These are phyloP conservation scores for Coniella vitis DNA, from an alignment of 2,329 filamentous ascomycete species.

Conservation along the genomic window DNA sequence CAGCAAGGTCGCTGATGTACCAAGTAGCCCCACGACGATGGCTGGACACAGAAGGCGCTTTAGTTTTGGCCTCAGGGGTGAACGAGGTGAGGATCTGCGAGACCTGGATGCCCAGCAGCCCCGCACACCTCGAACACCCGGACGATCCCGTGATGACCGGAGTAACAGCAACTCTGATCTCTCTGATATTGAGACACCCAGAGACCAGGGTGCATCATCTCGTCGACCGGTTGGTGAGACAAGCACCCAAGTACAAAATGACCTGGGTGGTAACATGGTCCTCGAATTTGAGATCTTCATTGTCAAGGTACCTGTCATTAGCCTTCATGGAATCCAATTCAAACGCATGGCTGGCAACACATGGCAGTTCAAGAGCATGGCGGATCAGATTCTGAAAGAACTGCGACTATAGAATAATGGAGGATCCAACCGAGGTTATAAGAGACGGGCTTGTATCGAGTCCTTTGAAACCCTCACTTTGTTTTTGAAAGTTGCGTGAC, in stretches of 20 bases:
- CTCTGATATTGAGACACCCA: constrained; percentile 60
- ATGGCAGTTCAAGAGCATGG: constrained; percentile 99
- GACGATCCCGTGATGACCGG: constrained; percentile 47
- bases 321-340: constrained; percentile 93
- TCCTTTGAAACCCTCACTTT: no score
- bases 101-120: constrained; percentile 44
- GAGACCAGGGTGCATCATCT: constrained; percentile 36
- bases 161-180: constrained; percentile 84
- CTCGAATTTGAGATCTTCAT: constrained; percentile 94
- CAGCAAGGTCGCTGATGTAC: constrained; percentile 61
- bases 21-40: constrained; percentile 49
- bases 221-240: constrained; percentile 72
- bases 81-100: constrained; percentile 65
- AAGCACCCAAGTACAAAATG: constrained; percentile 83
- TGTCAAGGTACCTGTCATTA: constrained; percentile 91
- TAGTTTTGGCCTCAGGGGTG: constrained; percentile 67
- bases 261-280: constrained; percentile 76
- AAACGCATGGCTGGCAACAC: constrained; percentile 94
- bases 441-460: no score
- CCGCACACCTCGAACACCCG: constrained; percentile 38
- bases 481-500: no score
- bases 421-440: no score
- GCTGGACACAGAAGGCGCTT: constrained; percentile 68
- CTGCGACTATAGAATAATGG: constrained; percentile 68
- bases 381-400: constrained; percentile 86